Conservation (phyloP, 2,329 filamentous ascomycete species). For the Drechslerella dactyloides region DNA sequence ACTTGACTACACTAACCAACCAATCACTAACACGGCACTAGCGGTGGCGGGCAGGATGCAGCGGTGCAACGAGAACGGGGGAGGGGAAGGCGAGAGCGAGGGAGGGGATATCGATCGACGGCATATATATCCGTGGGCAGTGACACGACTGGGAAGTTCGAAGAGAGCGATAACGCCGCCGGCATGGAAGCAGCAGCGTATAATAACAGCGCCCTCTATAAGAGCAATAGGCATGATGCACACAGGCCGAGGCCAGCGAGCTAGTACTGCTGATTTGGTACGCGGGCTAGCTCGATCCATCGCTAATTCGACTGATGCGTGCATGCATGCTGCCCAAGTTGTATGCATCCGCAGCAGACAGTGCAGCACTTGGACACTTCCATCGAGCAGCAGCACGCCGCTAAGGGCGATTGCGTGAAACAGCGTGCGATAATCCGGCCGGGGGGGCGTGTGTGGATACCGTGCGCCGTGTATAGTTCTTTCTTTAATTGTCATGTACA, state of each 20-base stretch:
- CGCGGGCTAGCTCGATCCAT: too few species aligned
- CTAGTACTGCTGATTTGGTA: not conserved
- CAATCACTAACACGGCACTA: not conserved
- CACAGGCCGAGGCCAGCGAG: not conserved
- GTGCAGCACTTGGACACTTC: too few species aligned
- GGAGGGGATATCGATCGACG: not conserved
- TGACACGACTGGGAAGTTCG: slow-evolving; percentile 9
- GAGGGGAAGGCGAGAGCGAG: not conserved
- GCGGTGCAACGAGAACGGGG: not conserved
- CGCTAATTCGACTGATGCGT: too few species aligned
- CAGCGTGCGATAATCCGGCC: too few species aligned
- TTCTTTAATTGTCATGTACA: too few species aligned
- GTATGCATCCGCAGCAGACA: too few species aligned
- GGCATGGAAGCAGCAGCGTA: not conserved
- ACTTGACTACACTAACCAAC: too few species aligned
- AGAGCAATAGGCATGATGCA: not conserved
- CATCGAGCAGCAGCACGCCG: too few species aligned
- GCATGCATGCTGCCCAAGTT: too few species aligned
- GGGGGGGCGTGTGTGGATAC: too few species aligned
- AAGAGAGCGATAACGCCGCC: slow-evolving; percentile 11
- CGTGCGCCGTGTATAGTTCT: too few species aligned
- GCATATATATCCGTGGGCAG: slow-evolving; percentile 3
- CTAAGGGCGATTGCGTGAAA: too few species aligned
- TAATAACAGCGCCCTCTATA: not conserved
- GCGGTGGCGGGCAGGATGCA: not conserved